Evolutionary conservation across 2,329 filamentous ascomycete species (phyloP).

Genomic region (Pseudogymnoascus sp.): DNA sequence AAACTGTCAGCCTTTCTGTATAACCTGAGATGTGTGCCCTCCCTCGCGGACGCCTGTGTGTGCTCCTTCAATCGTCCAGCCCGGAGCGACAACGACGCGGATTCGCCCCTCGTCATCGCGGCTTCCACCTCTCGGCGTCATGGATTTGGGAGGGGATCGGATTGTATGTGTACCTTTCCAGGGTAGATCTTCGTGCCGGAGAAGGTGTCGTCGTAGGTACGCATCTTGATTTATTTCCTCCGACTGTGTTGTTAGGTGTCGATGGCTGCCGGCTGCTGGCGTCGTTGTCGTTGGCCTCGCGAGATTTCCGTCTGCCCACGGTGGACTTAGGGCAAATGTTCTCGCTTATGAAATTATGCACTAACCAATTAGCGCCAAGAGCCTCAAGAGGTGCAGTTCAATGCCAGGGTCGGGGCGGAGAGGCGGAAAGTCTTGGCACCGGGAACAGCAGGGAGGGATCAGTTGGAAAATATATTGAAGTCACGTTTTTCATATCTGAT

Average conservation of each 20-base stretch:
- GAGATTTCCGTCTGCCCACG: slow-evolving; percentile 9
- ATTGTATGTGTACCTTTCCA: slow-evolving; percentile 59
- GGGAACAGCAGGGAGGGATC: background rate
- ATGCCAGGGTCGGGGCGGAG: background rate
- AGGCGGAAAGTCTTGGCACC: background rate
- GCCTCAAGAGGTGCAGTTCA: background rate
- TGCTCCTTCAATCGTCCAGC: background rate
- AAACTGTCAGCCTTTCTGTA: slow-evolving; percentile 24
- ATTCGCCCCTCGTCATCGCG: slow-evolving; percentile 11
- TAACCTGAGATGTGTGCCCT: slow-evolving; percentile 2
- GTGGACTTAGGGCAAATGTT: slow-evolving; percentile 10
- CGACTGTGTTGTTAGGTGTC: slow-evolving; percentile 9
- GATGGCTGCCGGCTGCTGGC: slow-evolving; percentile 9
- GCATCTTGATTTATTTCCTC: slow-evolving; percentile 10
- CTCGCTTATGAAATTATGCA: slow-evolving; percentile 10
- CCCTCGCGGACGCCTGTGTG: background rate
- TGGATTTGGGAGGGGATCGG: slow-evolving; percentile 18
- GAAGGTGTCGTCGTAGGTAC: slow-evolving; percentile 66
- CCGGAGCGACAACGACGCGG: background rate
- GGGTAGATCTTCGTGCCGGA: slow-evolving; percentile 74
- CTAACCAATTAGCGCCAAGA: slow-evolving; percentile 9
- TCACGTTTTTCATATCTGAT: background rate
- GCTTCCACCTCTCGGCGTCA: slow-evolving; percentile 6
- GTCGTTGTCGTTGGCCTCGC: slow-evolving; percentile 9
- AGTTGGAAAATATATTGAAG: background rate